Conservation (phyloP, 2,329 filamentous ascomycete genomes). For the Neopestalotiopsis rosae region DNA sequence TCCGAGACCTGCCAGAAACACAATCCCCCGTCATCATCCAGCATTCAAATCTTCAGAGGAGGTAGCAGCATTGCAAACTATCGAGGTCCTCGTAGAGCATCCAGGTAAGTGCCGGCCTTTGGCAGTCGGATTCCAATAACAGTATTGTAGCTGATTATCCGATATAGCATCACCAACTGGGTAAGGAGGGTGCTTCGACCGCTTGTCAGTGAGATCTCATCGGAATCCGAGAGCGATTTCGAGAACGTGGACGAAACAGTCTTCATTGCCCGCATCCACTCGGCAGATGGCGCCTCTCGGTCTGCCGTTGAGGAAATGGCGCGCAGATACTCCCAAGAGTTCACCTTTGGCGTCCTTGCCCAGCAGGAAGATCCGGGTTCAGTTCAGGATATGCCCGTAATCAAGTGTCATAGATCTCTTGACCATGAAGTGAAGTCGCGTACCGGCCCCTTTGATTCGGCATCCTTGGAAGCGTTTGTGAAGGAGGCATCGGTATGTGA, state of each 20-base stretch:
- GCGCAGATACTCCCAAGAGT: slow-evolving; percentile 35
- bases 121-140: not conserved
- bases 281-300: slow-evolving; percentile 25
- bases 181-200: slow-evolving; percentile 33
- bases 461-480: slow-evolving; percentile 33
- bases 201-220: slow-evolving; percentile 27
- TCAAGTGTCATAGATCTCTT: slow-evolving; percentile 37
- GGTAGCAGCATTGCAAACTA: slow-evolving; percentile 25
- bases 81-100: slow-evolving; percentile 27
- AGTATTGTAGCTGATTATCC: slow-evolving; percentile 6
- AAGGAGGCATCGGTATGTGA: slow-evolving; percentile 25
- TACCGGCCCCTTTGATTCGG: slow-evolving; percentile 21
- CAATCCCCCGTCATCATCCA: slow-evolving; percentile 20
- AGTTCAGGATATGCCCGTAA: slow-evolving; percentile 21
- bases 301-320: slow-evolving; percentile 33
- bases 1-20: slow-evolving; percentile 21
- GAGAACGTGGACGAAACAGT: slow-evolving; percentile 37
- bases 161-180: slow-evolving; percentile 28
- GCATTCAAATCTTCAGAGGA: slow-evolving; percentile 24
- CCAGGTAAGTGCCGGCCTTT: slow-evolving; percentile 25
- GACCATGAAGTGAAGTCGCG: slow-evolving; percentile 34
- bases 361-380: slow-evolving; percentile 23
- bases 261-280: slow-evolving; percentile 35
- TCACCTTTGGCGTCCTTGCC: slow-evolving; percentile 37
- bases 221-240: slow-evolving; percentile 30